Conservation (phyloP, 2,329 filamentous ascomycete species). For the Colletotrichum tamarilloi region DNA sequence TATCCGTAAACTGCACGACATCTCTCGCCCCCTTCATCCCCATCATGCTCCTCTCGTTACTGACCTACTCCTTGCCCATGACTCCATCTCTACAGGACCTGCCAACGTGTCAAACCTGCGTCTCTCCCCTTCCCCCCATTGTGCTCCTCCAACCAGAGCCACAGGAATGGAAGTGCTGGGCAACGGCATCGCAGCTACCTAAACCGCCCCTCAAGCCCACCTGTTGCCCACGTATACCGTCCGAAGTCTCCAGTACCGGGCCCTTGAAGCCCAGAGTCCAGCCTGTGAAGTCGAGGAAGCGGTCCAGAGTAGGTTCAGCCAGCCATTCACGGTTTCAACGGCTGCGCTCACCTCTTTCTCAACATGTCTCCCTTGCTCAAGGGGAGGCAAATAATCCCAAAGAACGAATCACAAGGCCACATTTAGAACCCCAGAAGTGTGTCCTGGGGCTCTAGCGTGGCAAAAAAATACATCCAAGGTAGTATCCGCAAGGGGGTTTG, state of each 20-base stretch:
- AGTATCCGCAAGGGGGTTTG: neutral
- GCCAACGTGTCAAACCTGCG: neutral
- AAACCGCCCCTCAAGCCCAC: neutral
- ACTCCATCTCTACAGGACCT: neutral
- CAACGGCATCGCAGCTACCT: slow-evolving; percentile 7
- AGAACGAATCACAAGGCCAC: neutral
- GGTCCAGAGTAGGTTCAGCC: neutral
- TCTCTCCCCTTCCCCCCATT: too few relatives aligned
- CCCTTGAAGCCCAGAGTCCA: neutral
- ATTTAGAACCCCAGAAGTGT: neutral
- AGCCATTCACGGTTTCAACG: neutral
- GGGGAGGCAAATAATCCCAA: neutral
- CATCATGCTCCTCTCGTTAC: neutral
- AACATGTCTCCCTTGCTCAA: neutral
- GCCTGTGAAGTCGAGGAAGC: neutral
- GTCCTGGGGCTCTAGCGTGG: neutral
- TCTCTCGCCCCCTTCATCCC: slow-evolving; percentile 1
- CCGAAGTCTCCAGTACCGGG: neutral
- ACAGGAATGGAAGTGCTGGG: slow-evolving; percentile 17
- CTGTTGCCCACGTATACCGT: slow-evolving; percentile 3
- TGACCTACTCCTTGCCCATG: neutral
- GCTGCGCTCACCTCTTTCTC: neutral
- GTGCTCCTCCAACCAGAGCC: neutral
- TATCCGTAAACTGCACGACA: slow-evolving; percentile 5
- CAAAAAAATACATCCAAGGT: neutral